Evolutionary conservation across 129 eudicot species (phyloP).

Genomic region (Escallonia rubra): DNA sequence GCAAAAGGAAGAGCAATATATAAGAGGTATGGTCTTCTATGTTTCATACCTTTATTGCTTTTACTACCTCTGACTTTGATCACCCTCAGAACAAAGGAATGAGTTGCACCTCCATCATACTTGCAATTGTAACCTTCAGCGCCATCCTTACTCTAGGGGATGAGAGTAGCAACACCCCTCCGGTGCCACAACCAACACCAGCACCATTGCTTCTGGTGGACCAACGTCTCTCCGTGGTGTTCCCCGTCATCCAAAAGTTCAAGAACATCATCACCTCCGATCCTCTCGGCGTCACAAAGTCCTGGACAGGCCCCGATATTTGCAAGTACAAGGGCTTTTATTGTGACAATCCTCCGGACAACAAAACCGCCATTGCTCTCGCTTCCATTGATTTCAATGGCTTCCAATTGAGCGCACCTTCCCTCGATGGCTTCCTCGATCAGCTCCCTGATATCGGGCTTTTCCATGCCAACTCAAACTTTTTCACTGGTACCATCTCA

Average conservation of each 20-base stretch:
- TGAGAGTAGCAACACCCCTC: not conserved
- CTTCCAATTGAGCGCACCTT: conserved; percentile 64
- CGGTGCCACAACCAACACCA: not conserved
- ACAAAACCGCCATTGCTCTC: conserved; percentile 48
- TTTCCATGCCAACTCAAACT: conserved; percentile 90
- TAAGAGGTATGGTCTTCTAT: not conserved
- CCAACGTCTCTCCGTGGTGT: conserved; percentile 49
- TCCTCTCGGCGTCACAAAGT: conserved; percentile 59
- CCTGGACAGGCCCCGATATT: conserved; percentile 79
- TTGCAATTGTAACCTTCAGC: not conserved
- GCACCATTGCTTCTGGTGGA: conserved; percentile 41
- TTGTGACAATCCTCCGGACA: conserved; percentile 81
- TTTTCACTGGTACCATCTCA: conserved; percentile 53
- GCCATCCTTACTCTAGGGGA: not conserved
- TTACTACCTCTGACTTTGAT: not conserved
- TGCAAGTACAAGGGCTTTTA: conserved; percentile 80
- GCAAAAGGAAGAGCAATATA: not conserved
- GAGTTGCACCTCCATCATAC: not conserved
- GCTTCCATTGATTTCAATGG: conserved; percentile 98
- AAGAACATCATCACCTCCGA: conserved; percentile 56
- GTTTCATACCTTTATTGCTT: not conserved
- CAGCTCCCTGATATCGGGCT: conserved; percentile 79
- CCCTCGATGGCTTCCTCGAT: conserved; percentile 74
- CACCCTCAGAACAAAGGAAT: not conserved
- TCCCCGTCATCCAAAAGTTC: conserved; percentile 65